phyloP scores from a whole-genome alignment of 2,329 filamentous ascomycete species.

The Monilinia fructigena region DNA sequence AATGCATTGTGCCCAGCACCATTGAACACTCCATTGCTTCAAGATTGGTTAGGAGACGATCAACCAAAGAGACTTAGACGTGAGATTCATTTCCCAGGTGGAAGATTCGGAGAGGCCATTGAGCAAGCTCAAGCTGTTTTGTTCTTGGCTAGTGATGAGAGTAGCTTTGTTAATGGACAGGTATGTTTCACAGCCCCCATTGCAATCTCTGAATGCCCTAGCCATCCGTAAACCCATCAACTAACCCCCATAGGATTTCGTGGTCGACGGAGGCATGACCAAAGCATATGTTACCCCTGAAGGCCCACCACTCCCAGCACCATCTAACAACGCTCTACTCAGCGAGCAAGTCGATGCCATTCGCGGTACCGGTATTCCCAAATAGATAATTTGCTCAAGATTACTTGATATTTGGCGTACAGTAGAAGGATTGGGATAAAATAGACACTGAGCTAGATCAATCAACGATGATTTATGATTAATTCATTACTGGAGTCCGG shows the following conservation, averaged over 20 bases:
- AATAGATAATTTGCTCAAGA: background rate
- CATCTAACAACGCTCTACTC: constrained; percentile 46
- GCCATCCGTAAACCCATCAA: background rate
- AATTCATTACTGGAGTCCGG: too few species aligned
- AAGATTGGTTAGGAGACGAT: constrained; percentile 76
- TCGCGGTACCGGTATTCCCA: constrained; percentile 30
- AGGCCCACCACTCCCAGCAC: constrained; percentile 54
- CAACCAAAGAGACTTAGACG: constrained; percentile 66
- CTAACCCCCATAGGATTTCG: constrained; percentile 64
- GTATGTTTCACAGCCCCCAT: constrained; percentile 37
- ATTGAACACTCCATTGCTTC: constrained; percentile 71
- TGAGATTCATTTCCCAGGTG: constrained; percentile 73
- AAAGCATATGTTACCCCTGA: constrained; percentile 80
- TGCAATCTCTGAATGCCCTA: background rate
- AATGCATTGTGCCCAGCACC: constrained; percentile 73
- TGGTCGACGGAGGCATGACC: constrained; percentile 93
- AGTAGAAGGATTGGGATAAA: background rate
- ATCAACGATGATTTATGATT: background rate
- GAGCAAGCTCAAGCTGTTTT: constrained; percentile 74
- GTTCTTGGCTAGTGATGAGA: constrained; percentile 73
- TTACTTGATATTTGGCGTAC: background rate
- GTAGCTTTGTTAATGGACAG: constrained; percentile 70
- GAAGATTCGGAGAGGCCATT: constrained; percentile 73
- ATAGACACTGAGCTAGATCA: background rate
- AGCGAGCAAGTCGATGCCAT: constrained; percentile 41